Evolutionary conservation across 768 basidiomycete species (phyloP).

Genomic region (Fibroporia radiculosa): DNA sequence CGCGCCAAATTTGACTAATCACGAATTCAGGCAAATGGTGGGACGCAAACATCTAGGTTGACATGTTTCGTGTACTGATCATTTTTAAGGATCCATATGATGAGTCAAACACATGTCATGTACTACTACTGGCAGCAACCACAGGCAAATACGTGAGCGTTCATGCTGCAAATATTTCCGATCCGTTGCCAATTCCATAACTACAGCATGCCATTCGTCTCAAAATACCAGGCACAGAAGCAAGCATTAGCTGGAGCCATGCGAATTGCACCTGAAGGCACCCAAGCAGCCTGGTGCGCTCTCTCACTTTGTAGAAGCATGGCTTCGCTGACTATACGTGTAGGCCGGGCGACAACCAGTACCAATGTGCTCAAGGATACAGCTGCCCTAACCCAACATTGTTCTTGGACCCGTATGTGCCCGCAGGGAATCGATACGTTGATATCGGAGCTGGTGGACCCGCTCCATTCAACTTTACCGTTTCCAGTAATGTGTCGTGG

Average conservation of each 20-base stretch:
- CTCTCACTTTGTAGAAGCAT: neutral
- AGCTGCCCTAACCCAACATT: constrained; percentile 43
- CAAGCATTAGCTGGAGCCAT: constrained; percentile 55
- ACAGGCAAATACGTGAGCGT: constrained; percentile 47
- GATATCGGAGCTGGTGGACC: constrained; percentile 60
- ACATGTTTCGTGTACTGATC: neutral
- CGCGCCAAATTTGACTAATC: neutral
- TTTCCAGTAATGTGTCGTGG: constrained; percentile 44
- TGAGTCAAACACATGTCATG: constrained; percentile 64
- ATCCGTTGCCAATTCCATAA: neutral
- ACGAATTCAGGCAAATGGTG: constrained; percentile 48
- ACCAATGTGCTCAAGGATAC: constrained; percentile 45
- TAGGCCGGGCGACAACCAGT: constrained; percentile 62
- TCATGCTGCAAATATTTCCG: neutral
- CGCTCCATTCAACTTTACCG: constrained; percentile 46
- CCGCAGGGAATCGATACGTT: constrained; percentile 45
- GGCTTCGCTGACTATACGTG: constrained; percentile 31
- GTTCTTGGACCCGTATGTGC: constrained; percentile 48
- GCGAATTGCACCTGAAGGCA: constrained; percentile 56
- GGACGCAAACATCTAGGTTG: constrained; percentile 28
- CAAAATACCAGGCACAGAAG: constrained; percentile 45
- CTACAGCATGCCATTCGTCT: constrained; percentile 43
- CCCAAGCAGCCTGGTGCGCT: constrained; percentile 48
- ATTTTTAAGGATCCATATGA: constrained; percentile 35
- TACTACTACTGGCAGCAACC: constrained; percentile 72